These are phyloP conservation scores for Melocanna baccifera DNA, from an alignment of 176 grass and related monocot genomes.

Conservation along the genomic window DNA sequence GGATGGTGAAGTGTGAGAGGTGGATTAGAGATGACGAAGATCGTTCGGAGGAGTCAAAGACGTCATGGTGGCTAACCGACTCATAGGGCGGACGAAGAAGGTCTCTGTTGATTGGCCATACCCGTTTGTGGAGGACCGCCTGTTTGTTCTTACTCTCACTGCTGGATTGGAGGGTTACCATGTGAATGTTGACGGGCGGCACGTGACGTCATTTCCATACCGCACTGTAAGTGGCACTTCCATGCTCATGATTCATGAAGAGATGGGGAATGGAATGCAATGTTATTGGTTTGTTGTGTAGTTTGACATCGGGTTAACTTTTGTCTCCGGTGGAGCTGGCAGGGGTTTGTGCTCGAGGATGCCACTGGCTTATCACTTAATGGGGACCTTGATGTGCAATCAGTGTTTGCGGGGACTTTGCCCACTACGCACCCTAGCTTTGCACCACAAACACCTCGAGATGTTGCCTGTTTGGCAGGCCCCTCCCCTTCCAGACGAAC, in stretches of 20 bases:
- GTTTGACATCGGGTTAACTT: background rate
- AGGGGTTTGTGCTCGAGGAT: conserved; percentile 95
- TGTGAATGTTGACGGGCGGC: conserved; percentile 81
- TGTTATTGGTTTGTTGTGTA: background rate
- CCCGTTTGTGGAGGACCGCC: conserved; percentile 75
- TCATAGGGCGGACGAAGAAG: conserved; percentile 77
- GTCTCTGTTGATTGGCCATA: conserved; percentile 80
- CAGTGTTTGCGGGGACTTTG: conserved; percentile 79
- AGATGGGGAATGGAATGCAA: background rate
- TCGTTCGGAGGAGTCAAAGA: conserved; percentile 59
- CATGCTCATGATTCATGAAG: background rate
- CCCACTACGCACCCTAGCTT: conserved; percentile 80
- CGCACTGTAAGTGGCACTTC: conserved; percentile 58
- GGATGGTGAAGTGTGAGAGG: conserved; percentile 80
- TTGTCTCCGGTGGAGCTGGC: conserved; percentile 35
- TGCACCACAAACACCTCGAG: conserved; percentile 74
- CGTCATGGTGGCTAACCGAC: conserved; percentile 75
- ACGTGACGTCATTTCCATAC: conserved; percentile 88
- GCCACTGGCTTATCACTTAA: conserved; percentile 91
- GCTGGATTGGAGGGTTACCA: conserved; percentile 97
- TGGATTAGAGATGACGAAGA: conserved; percentile 75
- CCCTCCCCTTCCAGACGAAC: conserved; percentile 56
- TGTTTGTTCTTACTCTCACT: conserved; percentile 89
- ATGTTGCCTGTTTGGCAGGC: conserved; percentile 77
- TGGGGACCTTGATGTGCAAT: conserved; percentile 82